Percentiles rank a stretch among this genome's conserved stretches.
phyloP scores from a whole-genome alignment of 2,329 filamentous ascomycete species.

The Penicillium sp. region DNA sequence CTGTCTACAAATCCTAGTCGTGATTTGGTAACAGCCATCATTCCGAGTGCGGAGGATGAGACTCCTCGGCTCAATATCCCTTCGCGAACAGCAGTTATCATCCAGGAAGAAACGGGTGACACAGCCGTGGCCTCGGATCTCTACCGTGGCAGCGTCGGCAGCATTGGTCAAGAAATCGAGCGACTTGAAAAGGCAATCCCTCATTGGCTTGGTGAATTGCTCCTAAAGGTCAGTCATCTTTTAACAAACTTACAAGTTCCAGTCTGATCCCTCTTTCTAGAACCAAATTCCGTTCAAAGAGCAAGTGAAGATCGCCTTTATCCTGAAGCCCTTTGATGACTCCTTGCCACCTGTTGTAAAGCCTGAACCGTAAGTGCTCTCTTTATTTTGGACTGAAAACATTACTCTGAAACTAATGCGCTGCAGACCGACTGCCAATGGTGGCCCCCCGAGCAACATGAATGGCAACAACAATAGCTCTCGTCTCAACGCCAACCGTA shows the following conservation, averaged over 20 bases:
- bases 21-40: slow-evolving; percentile 37
- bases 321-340: slow-evolving; percentile 75
- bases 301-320: slow-evolving; percentile 92
- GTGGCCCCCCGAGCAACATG: slow-evolving; percentile 10
- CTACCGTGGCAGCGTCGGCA: slow-evolving; percentile 81
- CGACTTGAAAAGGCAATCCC: slow-evolving; percentile 80
- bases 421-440: slow-evolving; percentile 22
- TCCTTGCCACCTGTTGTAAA: slow-evolving; percentile 68
- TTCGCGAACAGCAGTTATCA: slow-evolving; percentile 54
- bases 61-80: slow-evolving; percentile 44
- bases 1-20: slow-evolving; percentile 36
- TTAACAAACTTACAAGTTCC: not conserved
- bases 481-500: slow-evolving; percentile 89
- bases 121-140: slow-evolving; percentile 69
- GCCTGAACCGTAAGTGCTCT: slow-evolving; percentile 56
- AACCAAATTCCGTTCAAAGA: slow-evolving; percentile 82
- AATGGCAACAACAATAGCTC: slow-evolving; percentile 58
- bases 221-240: slow-evolving; percentile 58
- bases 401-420: slow-evolving; percentile 1
- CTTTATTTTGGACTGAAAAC: not conserved
- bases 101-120: slow-evolving; percentile 61
- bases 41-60: slow-evolving; percentile 42
- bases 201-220: slow-evolving; percentile 84
- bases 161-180: slow-evolving; percentile 70
- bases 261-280: slow-evolving; percentile 34